Evolutionary conservation across 805 yeast genomes (phyloP).

Genomic region (Novakomyces olei): DNA sequence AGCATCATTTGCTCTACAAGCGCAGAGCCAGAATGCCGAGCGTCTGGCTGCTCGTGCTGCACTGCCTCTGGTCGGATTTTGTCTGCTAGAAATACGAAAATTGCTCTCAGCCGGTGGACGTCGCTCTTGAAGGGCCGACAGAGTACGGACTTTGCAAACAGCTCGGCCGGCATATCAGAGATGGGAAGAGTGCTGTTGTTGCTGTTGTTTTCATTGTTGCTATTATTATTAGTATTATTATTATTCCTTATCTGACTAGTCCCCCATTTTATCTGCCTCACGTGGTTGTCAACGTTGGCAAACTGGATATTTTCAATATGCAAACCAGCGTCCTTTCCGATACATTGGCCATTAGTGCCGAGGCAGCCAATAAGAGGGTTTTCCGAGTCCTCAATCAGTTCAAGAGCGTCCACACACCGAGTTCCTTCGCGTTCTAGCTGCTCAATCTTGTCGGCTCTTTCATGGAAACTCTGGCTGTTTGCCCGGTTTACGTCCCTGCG

Average conservation of each 20-base stretch:
- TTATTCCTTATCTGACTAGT: too few relatives aligned
- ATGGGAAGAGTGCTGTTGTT: too few relatives aligned
- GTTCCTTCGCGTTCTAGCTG: constrained; percentile 35
- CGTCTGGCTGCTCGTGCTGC: not conserved
- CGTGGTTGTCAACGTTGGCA: constrained; percentile 31
- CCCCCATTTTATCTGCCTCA: too few relatives aligned
- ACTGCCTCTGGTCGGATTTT: constrained; percentile 27
- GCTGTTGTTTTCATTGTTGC: too few relatives aligned
- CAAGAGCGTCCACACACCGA: too few relatives aligned
- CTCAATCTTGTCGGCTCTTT: constrained; percentile 46
- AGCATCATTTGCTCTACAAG: not conserved
- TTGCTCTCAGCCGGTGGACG: constrained; percentile 41
- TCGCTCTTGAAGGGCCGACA: constrained; percentile 30
- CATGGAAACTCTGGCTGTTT: constrained; percentile 42
- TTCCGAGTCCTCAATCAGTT: too few relatives aligned
- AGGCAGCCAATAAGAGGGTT: too few relatives aligned
- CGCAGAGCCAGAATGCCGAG: not conserved
- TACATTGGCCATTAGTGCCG: too few relatives aligned
- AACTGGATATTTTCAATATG: constrained; percentile 8
- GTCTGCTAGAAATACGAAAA: constrained; percentile 39
- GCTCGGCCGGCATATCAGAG: too few relatives aligned
- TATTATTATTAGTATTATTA: too few relatives aligned
- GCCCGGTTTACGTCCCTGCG: constrained; percentile 49
- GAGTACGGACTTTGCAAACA: constrained; percentile 16
- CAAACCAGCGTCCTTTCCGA: too few relatives aligned